Evolutionary conservation across 192 early-diverging fungal species (phyloP).

Genomic region (Entomortierella chlamydospora): DNA sequence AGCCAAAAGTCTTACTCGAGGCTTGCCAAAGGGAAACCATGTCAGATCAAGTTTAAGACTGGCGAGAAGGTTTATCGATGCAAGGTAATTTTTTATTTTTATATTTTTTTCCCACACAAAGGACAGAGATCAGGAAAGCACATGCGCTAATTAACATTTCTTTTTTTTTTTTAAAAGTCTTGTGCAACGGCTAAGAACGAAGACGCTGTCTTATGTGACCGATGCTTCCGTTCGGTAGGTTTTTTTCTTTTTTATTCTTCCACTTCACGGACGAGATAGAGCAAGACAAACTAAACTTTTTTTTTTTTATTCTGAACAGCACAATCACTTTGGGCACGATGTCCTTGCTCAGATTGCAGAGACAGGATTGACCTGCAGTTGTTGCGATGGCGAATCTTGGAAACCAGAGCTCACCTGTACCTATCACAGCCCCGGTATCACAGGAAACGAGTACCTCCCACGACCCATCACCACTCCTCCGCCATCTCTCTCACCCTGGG

Average conservation of each 20-base stretch:
- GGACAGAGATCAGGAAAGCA: no score
- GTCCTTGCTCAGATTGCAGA: slow-evolving; percentile 5
- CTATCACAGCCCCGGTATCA: slow-evolving; percentile 16
- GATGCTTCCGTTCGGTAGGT: slow-evolving; percentile 44
- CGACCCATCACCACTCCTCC: background rate
- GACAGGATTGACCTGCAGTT: slow-evolving; percentile 13
- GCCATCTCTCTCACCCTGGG: background rate
- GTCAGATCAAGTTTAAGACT: slow-evolving; percentile 12
- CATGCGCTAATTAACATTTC: background rate
- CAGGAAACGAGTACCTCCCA: slow-evolving; percentile 13
- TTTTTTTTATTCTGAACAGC: slow-evolving; percentile 7
- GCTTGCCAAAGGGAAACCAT: slow-evolving; percentile 28
- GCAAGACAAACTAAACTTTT: no score
- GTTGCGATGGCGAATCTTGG: slow-evolving; percentile 22
- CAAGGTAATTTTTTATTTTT: slow-evolving; percentile 33
- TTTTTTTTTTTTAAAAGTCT: slow-evolving; percentile 19
- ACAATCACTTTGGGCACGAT: slow-evolving; percentile 28
- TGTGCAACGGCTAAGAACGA: background rate
- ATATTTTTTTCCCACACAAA: no score
- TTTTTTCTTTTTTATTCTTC: background rate
- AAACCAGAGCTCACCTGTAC: background rate
- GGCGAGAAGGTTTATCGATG: slow-evolving; percentile 34
- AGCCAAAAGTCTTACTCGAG: slow-evolving; percentile 17
- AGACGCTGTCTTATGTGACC: slow-evolving; percentile 9
- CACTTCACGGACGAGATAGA: no score